Percentiles rank a stretch among this genome's conserved stretches.
Evolutionary conservation across 768 basidiomycete genomes (phyloP).

Genomic region (Dentipellis sp.): DNA sequence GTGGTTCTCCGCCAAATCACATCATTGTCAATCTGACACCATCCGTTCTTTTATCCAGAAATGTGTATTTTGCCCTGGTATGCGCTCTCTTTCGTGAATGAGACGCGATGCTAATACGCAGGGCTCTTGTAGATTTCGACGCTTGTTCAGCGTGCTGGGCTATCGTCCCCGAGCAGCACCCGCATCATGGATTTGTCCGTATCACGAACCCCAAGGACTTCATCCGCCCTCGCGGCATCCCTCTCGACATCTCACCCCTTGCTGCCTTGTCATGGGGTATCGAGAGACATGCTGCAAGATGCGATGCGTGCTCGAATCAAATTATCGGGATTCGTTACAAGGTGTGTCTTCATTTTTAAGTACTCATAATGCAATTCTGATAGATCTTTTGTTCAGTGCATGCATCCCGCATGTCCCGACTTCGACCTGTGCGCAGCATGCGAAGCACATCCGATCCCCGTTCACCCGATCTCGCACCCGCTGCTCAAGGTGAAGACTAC

Average conservation of each 20-base stretch:
- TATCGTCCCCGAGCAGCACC: constrained; percentile 68
- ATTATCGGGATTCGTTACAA: constrained; percentile 69
- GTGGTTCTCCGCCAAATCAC: constrained; percentile 17
- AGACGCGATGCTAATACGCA: not conserved
- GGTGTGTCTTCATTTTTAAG: not conserved
- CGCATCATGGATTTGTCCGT: constrained; percentile 63
- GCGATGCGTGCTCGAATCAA: constrained; percentile 47
- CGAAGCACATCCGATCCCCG: constrained; percentile 69
- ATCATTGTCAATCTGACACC: not conserved
- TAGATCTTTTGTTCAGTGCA: constrained; percentile 42
- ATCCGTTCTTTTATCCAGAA: constrained; percentile 38
- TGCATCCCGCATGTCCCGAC: constrained; percentile 68
- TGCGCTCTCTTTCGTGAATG: not conserved
- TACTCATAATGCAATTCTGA: not conserved
- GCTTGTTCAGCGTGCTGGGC: constrained; percentile 64
- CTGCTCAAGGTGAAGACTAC: constrained; percentile 62
- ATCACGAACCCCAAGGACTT: constrained; percentile 44
- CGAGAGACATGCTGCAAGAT: constrained; percentile 45
- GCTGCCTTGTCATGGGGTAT: not conserved
- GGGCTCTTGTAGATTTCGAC: constrained; percentile 48
- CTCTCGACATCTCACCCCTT: not conserved
- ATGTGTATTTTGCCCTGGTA: constrained; percentile 60
- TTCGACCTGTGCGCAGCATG: constrained; percentile 76
- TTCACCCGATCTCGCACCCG: constrained; percentile 65
- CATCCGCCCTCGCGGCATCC: constrained; percentile 33